Base-by-base conservation (phyloP, 306 rosid genomes). In the Pyrus pyrifolia region DNA sequence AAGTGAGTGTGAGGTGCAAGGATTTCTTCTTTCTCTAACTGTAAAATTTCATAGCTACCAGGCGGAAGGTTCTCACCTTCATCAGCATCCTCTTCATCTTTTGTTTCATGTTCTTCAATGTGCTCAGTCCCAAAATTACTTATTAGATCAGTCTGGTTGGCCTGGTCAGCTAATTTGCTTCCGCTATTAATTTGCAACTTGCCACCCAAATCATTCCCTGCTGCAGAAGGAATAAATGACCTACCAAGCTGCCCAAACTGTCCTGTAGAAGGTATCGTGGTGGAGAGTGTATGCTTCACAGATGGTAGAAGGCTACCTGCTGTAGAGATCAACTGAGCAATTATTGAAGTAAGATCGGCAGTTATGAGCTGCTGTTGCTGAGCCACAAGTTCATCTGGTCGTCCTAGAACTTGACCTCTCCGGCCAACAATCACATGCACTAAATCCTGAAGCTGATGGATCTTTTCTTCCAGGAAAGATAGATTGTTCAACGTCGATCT, bases 1-100 rank as follows among this genome's bases (percentile, higher is more conserved):
- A 96, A 96, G 79, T 96, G 99, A 9, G 99, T 92, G 71, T 91
- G 99, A 46, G 99, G 99, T 18, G 99, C 99, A 21, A 96, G 97
- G 82, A 96, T 96, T 89, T 91, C 99, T 82, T 96, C 99, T 76
- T 96, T 96, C 67, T 92, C 99, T 25, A 96, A 75, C 76, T 96
- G 99, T 55, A 96, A 81, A 74, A 96, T 96, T 89, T 96, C 99
- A 1, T 92, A 96, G 4, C 97, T 88, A 79, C 99, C 99, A 11
- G 96, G 96, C 1, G 89, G 91, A 81, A 96, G 97, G 83, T 88
- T 83, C 89, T 96, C 99, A 12, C 96, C 91, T 55, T 96, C 99
- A 0, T 96, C 99, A 52, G 81, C 85, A 69, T 96, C 99, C 63
- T 95, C 97, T 55, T 96, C 99, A 25, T 96, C 99, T 77, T 91